Evolutionary conservation across 2,329 filamentous ascomycete genomes (phyloP).

Genomic region (Tolypocladium capitatum): DNA sequence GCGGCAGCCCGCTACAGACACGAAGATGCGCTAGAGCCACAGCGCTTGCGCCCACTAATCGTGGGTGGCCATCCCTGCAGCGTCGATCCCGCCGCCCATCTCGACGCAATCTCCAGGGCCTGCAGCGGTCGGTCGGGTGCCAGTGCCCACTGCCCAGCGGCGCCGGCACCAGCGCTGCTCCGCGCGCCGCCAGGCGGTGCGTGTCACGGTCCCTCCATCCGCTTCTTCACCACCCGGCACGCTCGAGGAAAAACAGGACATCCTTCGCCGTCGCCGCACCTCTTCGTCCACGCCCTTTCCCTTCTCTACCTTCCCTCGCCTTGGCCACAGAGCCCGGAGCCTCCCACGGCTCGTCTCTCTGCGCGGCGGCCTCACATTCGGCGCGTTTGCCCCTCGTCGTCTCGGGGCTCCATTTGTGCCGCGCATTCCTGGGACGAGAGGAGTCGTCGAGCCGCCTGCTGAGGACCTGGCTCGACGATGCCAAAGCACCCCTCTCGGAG

Average conservation of each 20-base stretch:
- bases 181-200: neutral
- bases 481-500: conserved; percentile 2
- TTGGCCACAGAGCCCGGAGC: neutral
- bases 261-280: neutral
- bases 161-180: neutral
- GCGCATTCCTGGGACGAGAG: conserved; percentile 1
- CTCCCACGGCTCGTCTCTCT: conserved; percentile 1
- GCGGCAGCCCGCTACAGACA: conserved; percentile 4
- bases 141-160: neutral
- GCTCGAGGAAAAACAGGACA: neutral
- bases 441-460: neutral
- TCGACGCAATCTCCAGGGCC: conserved; percentile 7
- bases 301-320: neutral
- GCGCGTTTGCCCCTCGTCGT: conserved; percentile 2
- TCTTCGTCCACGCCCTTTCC: neutral
- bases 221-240: neutral
- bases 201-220: neutral
- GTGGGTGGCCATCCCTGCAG: conserved; percentile 16
- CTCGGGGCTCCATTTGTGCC: neutral
- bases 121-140: neutral
- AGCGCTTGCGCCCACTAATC: conserved; percentile 14
- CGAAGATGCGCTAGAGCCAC: conserved; percentile 13
- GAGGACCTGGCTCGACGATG: conserved; percentile 5
- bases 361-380: neutral
- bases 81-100: conserved; percentile 17